Evolutionary conservation across 108 stramenopile genomes (phyloP).

Genomic region (Discostella stelligeroides): DNA sequence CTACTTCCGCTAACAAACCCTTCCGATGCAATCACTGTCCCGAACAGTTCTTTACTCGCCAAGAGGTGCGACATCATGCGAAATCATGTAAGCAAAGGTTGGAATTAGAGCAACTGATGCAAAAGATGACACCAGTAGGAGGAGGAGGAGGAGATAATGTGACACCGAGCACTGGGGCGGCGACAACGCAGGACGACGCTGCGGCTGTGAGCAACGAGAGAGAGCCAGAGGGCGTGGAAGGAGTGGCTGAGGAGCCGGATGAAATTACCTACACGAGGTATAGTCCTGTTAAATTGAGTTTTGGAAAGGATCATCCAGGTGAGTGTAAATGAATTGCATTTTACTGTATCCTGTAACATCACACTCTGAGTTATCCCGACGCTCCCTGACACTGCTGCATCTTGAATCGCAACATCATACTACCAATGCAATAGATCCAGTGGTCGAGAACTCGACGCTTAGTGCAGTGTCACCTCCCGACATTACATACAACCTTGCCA

Average conservation of each 20-base stretch:
- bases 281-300: conserved; percentile 20
- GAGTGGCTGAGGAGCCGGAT: conserved; percentile 26
- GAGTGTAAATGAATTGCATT: not conserved
- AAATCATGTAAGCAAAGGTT: not conserved
- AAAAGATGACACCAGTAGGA: not conserved
- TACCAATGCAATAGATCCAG: conserved; percentile 13
- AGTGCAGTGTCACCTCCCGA: conserved; percentile 38
- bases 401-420: too few species aligned
- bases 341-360: too few species aligned
- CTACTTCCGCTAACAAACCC: not conserved
- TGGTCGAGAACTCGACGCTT: conserved; percentile 38
- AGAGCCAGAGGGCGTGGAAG: conserved; percentile 15
- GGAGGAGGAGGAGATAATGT: conserved; percentile 7
- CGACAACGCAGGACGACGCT: not conserved
- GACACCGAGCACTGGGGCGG: not conserved
- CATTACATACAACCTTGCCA: conserved; percentile 41
- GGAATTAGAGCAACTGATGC: not conserved
- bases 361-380: too few species aligned
- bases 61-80: not conserved
- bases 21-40: conserved; percentile 1
- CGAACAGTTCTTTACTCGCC: not conserved
- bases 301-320: conserved; percentile 31
- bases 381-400: too few species aligned
- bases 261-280: conserved; percentile 40
- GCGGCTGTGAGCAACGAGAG: not conserved